Evolutionary conservation across 177 flowering plant genomes (phyloP), one percentile per base, ranked within the genome.

Genomic region (Telopea speciosissima): DNA sequence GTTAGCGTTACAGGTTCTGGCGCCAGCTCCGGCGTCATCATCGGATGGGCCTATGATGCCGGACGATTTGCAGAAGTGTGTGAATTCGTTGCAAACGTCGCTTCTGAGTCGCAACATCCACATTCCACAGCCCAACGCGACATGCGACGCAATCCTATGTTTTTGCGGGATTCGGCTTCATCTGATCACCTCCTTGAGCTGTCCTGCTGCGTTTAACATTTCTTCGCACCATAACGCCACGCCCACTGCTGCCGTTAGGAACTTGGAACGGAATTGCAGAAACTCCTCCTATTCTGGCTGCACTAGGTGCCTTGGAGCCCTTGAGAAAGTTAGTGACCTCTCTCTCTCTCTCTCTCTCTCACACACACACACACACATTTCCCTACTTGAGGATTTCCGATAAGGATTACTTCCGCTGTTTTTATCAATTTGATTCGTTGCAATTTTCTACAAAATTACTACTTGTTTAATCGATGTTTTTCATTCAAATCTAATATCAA

Each of bases 31-130:
- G 10, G 69, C 78, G 10, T 69, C 81, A 8, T 77, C 81, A 5
- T 77, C 87, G 4, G 91, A 87, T 42, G 76, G 80, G 6, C 99
- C 99, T 1, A 86, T 90, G 89, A 87, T 88, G 89, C 99, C 99
- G 1, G 99, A 96, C 70, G 99, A 96, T 81, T 93, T 97, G 24
- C 96, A 93, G 86, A 91, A 85, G 72, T 96, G 99, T 70, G 99
- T 96, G 1, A 83, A 86, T 81, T 84, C 97, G 66, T 82, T 95
- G 10, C 95, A 93, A 79, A 80, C 40, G 73, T 89, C 99, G 68
- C 79, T 95, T 45, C 67, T 68, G 80, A 84, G 78, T 65, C 84
- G 92, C 36, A 81, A 87, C 74, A 89, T 96, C 59, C 81, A 73
- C 73, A 79, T 96, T 63, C 88, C 93, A 8, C 96, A 91, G 82